A percentile compares a stretch with the other conserved stretches of the same genome.
Evolutionary conservation across 2,329 filamentous ascomycete genomes (phyloP).

Genomic region (Exophiala calicioides): DNA sequence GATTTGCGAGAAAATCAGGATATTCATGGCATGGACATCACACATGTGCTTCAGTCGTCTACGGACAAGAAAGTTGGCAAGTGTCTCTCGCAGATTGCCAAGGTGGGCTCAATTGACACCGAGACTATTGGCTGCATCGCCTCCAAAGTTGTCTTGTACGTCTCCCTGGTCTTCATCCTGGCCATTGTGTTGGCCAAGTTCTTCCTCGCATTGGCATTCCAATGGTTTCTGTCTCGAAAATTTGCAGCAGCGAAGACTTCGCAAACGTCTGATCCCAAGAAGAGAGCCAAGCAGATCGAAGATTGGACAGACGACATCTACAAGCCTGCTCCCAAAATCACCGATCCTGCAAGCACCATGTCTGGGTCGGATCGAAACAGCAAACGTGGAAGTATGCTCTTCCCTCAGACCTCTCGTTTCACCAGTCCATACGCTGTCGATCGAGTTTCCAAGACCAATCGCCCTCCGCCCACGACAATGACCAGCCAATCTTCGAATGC

Average conservation of each 20-base stretch:
- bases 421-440: constrained; percentile 85
- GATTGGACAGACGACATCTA: constrained; percentile 99
- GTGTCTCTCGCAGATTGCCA: constrained; percentile 91
- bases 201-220: constrained; percentile 82
- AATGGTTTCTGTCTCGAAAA: constrained; percentile 89
- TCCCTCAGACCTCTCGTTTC: constrained; percentile 93
- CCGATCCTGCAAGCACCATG: constrained; percentile 70
- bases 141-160: constrained; percentile 93
- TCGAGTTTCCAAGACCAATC: constrained; percentile 54
- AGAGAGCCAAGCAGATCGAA: constrained; percentile 90
- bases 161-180: constrained; percentile 87
- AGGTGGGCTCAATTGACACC: constrained; percentile 92
- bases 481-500: constrained; percentile 80
- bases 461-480: constrained; percentile 82
- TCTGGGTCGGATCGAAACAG: constrained; percentile 62
- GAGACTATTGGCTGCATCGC: constrained; percentile 97
- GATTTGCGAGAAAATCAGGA: constrained; percentile 70
- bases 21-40: constrained; percentile 83
- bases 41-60: constrained; percentile 77
- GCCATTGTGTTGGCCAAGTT: constrained; percentile 86
- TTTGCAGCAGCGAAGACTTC: constrained; percentile 86
- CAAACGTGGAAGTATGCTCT: constrained; percentile 80
- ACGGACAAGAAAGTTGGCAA: constrained; percentile 78
- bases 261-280: constrained; percentile 75
- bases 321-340: constrained; percentile 78